Base-by-base conservation (phyloP, 768 basidiomycete species). In the Lactarius akahatsu region DNA sequence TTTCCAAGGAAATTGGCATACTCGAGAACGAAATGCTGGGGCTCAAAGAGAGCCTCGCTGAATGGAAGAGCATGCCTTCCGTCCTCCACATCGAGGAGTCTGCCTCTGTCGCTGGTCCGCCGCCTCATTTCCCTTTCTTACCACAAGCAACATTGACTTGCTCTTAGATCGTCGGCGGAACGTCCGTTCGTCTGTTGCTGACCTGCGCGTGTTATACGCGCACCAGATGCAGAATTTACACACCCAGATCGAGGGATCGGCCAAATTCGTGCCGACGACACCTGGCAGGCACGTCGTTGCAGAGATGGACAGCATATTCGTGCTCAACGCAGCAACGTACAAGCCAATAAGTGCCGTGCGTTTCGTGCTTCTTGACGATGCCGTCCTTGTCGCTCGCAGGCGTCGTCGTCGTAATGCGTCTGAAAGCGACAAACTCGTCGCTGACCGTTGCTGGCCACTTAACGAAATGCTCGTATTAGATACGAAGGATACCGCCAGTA, bases 1-100 rank as follows among this genome's bases (percentile, higher is more conserved):
- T 99, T 26, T 97, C 97, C 4, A 98, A 98, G 74, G 97, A 98
- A 78, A 96, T 99, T 62, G 89, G 91, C 32, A 89, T 92, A 1
- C 85, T 99, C 32, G 97, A 99, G 80, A 96, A 95, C 73, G 96
- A 98, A 76, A 92, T 98, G 90, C 84, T 98, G 36, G 96, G 98
- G 73, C 86, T 99, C 75, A 98, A 97, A 76, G 94, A 96, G 63
- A 85, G 91, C 7, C 82, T 98, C 4, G 88, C 91, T 15, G 97
- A 99, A 74, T 98, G 96, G 90, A 95, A 96, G 76, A 87, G 87
- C 63, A 94, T 98, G 85, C 96, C 97, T 0, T 92, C 94, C 8
- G 83, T 94, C 23, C 82, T 99, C 20, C 93, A 96, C 70, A 90
- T 98, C 65, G 91, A 94, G 59, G 94, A 91, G 73, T 88, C 87